phyloP scores from a whole-genome alignment of 1,139 yeast genomes.

The Blastobotrys arbuscula region DNA sequence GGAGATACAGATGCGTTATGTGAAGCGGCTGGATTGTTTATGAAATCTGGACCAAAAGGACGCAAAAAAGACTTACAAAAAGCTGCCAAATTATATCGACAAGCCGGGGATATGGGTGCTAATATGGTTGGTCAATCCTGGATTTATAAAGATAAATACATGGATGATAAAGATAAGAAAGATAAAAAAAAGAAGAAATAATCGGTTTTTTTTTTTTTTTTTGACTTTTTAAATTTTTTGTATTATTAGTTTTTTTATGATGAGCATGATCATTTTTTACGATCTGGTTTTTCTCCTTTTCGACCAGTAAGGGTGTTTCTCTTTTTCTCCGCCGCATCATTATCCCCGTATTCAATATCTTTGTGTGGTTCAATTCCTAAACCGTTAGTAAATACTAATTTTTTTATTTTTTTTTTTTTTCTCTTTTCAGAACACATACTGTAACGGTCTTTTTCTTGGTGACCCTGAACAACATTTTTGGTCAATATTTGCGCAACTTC shows the following conservation, averaged over 20 bases:
- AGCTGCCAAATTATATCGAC: slow-evolving; percentile 69
- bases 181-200: slow-evolving; percentile 15
- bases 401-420: background rate
- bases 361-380: slow-evolving; percentile 61
- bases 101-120: slow-evolving; percentile 61
- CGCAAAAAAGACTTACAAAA: slow-evolving; percentile 53
- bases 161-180: slow-evolving; percentile 28
- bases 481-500: slow-evolving; percentile 66
- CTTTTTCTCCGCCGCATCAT: slow-evolving; percentile 48
- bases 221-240: background rate
- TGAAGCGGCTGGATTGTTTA: slow-evolving; percentile 67
- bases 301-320: slow-evolving; percentile 12
- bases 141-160: slow-evolving; percentile 71
- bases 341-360: slow-evolving; percentile 86
- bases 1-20: slow-evolving; percentile 69
- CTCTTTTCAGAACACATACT: slow-evolving; percentile 19
- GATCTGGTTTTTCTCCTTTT: slow-evolving; percentile 4
- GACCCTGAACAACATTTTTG: slow-evolving; percentile 81
- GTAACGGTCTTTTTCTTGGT: slow-evolving; percentile 37
- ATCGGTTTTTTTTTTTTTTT: background rate
- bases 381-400: slow-evolving; percentile 1
- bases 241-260: background rate
- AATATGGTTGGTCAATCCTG: slow-evolving; percentile 67
- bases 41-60: slow-evolving; percentile 47
- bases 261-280: slow-evolving; percentile 2